Evolutionary conservation across 2,329 filamentous ascomycete genomes (phyloP).

Genomic region (Volutella citrinella): DNA sequence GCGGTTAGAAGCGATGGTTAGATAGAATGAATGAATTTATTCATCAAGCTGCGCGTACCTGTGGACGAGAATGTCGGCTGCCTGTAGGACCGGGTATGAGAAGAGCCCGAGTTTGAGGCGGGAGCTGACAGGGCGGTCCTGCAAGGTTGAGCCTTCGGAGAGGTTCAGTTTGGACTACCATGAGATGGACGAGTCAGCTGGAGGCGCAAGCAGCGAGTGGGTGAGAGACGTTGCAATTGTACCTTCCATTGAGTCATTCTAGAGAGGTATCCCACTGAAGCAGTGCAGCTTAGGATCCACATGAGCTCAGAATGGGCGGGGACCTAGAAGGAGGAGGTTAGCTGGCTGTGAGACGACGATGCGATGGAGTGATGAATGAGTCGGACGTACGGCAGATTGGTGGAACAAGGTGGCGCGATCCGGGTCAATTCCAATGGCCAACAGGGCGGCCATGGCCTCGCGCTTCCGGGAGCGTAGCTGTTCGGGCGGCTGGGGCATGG

Average conservation of each 20-base stretch:
- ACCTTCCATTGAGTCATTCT: constrained; percentile 99
- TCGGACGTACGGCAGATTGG: constrained; percentile 66
- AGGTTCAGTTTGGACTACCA: constrained; percentile 70
- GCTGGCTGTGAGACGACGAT: too few relatives aligned
- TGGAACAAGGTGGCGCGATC: constrained; percentile 76
- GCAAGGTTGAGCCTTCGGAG: constrained; percentile 52
- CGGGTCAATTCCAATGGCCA: constrained; percentile 82
- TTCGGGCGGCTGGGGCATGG: constrained; percentile 63
- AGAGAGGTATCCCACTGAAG: constrained; percentile 88
- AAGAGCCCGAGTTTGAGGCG: constrained; percentile 82
- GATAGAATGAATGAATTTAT: too few relatives aligned
- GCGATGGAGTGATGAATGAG: too few relatives aligned
- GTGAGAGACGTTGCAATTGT: neutral
- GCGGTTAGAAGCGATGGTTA: neutral
- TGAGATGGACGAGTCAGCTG: constrained; percentile 7
- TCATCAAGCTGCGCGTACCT: too few relatives aligned
- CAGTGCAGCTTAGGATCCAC: constrained; percentile 93
- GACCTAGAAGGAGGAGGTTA: too few relatives aligned
- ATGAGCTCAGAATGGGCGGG: constrained; percentile 83
- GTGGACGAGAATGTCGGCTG: constrained; percentile 89
- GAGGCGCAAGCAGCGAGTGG: neutral
- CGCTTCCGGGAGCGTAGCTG: constrained; percentile 63
- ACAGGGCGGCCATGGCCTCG: constrained; percentile 73
- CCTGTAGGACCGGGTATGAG: constrained; percentile 93
- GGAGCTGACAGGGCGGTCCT: constrained; percentile 58